Base-by-base conservation (phyloP, 2,329 filamentous ascomycete genomes). In the Aspergillus ruber region DNA sequence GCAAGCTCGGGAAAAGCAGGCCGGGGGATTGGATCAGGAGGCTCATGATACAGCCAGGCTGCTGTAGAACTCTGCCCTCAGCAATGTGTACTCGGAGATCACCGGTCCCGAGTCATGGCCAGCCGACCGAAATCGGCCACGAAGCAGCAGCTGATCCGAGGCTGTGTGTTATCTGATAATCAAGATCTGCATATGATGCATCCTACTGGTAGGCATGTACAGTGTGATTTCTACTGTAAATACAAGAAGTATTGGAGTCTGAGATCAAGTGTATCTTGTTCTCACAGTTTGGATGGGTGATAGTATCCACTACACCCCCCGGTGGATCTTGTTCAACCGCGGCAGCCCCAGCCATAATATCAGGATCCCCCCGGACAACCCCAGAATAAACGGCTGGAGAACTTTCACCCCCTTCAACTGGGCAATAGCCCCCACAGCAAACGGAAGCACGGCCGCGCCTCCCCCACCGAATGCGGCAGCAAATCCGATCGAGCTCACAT, bases 401-500 rank as follows among this genome's bases (percentile, higher is more conserved):
- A 82, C 78, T 62, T 76, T 64, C 9, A 83, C 80, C 7, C 81
- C 81, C 51, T 74, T 78, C 1, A 72, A 71, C 61, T 83, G 77
- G 3, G 71, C 72, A 48, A 75, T 65, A 0, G 71, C 71, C n/a
- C 71, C 72, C 0, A 74, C 66, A 0, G 64, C 67, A 52, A 74
- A 74, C 1, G 72, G 72, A 23, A 74, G 58, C 15, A 70, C 59
- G 0, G 67, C 67, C 1, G 84, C 86, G 0, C 88, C 88, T 2
- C 77, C 79, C 0, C 86, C 84, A 2, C 88, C 88, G 63, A 91
- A 82, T 0, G 88, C 87, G 1, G 86, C 82, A 0, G 85, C 84
- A 57, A 94, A 91, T 0, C 88, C 88, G 52, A 94, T 88, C 0
- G 84, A 82, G n/a, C 79, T 81, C 38, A 93, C 85, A 58, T 94